These are phyloP conservation scores for Lolium perenne DNA, from an alignment of 176 grass and related monocot genomes.

Conservation along the genomic window DNA sequence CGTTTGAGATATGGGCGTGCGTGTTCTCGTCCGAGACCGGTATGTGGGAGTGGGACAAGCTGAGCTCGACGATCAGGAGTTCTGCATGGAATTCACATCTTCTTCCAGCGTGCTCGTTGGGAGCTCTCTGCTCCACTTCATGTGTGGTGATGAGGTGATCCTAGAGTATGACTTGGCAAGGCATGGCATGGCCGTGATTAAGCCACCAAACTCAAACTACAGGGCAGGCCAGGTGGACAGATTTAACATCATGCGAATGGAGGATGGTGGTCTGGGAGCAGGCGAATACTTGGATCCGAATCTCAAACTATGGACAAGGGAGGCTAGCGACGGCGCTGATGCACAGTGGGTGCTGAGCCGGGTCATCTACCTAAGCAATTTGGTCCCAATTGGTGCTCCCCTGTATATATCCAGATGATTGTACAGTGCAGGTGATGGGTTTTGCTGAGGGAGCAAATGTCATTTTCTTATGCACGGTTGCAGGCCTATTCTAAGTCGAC, in stretches of 20 bases:
- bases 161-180: constrained; percentile 4
- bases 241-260: neutral
- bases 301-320: neutral
- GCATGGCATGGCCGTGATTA: neutral
- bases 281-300: neutral
- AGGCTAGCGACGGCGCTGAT: neutral
- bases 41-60: too few species aligned
- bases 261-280: neutral
- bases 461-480: neutral
- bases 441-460: neutral
- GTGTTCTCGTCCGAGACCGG: too few species aligned
- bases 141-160: neutral
- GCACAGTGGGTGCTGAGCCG: too few species aligned
- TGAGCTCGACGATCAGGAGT: too few species aligned
- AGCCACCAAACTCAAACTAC: neutral
- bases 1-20: too few species aligned
- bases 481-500: neutral
- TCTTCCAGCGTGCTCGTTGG: too few species aligned
- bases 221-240: neutral
- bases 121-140: neutral
- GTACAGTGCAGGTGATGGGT: neutral
- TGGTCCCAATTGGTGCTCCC: neutral
- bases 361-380: neutral
- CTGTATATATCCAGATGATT: too few species aligned
- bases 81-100: too few species aligned